These are phyloP conservation scores for Wallacemonas sp. DNA, from an alignment of 208 protist genomes.

Conservation along the genomic window DNA sequence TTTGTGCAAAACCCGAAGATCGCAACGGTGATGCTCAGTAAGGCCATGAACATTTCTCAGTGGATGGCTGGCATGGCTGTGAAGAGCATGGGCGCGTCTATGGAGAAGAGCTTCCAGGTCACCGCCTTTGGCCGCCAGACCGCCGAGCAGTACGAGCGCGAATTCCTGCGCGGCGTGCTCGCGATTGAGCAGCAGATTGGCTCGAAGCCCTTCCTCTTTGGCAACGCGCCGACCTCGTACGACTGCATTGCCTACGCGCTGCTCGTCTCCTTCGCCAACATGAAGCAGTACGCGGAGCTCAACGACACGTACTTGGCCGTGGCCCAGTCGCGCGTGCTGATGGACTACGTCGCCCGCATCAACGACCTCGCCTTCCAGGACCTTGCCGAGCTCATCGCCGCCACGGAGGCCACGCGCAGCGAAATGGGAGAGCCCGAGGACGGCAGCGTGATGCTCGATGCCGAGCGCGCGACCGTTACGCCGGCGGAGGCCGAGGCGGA, in stretches of 20 bases:
- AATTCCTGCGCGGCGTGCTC: slow-evolving; percentile 28
- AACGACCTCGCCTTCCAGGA: slow-evolving; percentile 34
- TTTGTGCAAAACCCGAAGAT: slow-evolving; percentile 18
- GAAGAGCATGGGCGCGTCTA: slow-evolving; percentile 4
- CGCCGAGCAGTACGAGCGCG: slow-evolving; percentile 27
- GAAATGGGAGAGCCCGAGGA: slow-evolving; percentile 16
- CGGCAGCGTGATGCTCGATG: slow-evolving; percentile 8
- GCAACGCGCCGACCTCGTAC: slow-evolving; percentile 17
- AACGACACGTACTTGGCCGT: slow-evolving; percentile 22
- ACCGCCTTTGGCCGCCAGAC: slow-evolving; percentile 16
- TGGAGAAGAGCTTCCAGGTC: slow-evolving; percentile 10
- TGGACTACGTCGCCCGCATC: slow-evolving; percentile 29
- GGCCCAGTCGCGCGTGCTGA: slow-evolving; percentile 21
- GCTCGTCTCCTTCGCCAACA: slow-evolving; percentile 23
- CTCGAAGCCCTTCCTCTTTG: slow-evolving; percentile 27
- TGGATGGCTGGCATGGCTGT: slow-evolving; percentile 14
- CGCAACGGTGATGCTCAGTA: slow-evolving; percentile 4
- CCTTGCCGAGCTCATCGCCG: slow-evolving; percentile 21
- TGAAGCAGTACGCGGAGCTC: slow-evolving; percentile 28
- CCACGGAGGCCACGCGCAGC: slow-evolving; percentile 16
- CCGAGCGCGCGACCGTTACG: slow-evolving; percentile 8
- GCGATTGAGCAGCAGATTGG: slow-evolving; percentile 29
- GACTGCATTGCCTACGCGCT: slow-evolving; percentile 29
- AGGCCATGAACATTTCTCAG: slow-evolving; percentile 4
- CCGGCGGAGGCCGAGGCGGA: neutral